Evolutionary conservation across 192 early-diverging fungal genomes (phyloP).

Genomic region (Coemansia sp.): DNA sequence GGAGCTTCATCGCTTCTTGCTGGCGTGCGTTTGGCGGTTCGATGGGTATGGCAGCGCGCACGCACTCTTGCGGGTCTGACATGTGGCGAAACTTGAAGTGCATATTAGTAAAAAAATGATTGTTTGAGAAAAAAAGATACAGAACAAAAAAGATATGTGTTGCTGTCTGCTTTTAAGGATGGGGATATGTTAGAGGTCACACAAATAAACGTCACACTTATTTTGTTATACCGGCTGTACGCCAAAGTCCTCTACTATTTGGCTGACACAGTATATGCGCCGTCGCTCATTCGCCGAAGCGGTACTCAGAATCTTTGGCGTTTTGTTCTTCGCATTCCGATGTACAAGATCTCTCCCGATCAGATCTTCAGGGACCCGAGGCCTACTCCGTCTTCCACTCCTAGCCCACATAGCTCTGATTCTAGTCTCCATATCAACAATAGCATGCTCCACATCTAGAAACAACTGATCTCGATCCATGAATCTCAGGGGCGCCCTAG

Average conservation of each 20-base stretch:
- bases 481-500: slow-evolving; percentile 20
- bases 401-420: slow-evolving; percentile 2
- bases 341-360: background rate
- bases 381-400: background rate
- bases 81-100: slow-evolving; percentile 27
- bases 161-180: background rate
- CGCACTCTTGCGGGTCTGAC: slow-evolving; percentile 37
- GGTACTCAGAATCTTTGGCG: background rate
- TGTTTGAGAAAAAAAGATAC: background rate
- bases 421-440: slow-evolving; percentile 19
- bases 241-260: slow-evolving; percentile 7
- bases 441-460: slow-evolving; percentile 29
- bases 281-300: background rate
- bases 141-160: background rate
- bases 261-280: slow-evolving; percentile 6
- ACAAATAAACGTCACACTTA: background rate
- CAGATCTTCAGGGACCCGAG: slow-evolving; percentile 2
- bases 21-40: slow-evolving; percentile 24
- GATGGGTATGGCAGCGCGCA: slow-evolving; percentile 19
- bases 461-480: slow-evolving; percentile 46
- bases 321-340: background rate
- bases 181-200: too few relatives aligned
- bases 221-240: background rate
- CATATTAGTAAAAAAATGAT: background rate
- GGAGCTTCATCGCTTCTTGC: slow-evolving; percentile 12